phyloP scores from a whole-genome alignment of 352 stramenopile genomes.

The Globisporangium rhizosaccharum region DNA sequence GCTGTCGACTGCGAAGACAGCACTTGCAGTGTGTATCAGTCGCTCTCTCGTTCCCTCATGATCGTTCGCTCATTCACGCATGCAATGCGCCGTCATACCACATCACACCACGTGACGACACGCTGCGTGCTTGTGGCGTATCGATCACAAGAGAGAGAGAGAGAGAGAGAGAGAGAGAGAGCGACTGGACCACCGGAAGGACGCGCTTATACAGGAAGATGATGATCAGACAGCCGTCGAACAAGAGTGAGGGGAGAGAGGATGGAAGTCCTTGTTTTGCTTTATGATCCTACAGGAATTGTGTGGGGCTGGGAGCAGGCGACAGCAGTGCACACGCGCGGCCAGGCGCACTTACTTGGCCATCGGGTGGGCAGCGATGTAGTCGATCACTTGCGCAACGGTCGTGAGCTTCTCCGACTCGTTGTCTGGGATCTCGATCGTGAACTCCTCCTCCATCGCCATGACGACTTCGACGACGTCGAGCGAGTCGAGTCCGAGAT shows the following conservation, averaged over 20 bases:
- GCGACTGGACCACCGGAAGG: not conserved
- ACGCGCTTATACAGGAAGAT: not conserved
- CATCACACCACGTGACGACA: too few relatives aligned
- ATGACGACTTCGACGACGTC: constrained; percentile 97
- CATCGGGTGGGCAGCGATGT: constrained; percentile 98
- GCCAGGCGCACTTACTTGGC: constrained; percentile 89
- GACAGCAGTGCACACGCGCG: not conserved
- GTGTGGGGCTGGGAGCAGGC: not conserved
- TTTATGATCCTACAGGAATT: constrained; percentile 7
- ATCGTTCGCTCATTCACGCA: too few relatives aligned
- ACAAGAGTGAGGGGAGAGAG: not conserved
- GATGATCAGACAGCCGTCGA: too few relatives aligned
- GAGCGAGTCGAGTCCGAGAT: constrained; percentile 98
- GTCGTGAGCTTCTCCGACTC: constrained; percentile 99
- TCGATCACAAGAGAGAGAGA: not conserved
- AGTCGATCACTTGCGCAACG: constrained; percentile 96
- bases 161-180: not conserved
- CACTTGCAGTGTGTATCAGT: too few relatives aligned
- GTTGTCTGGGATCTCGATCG: constrained; percentile 99
- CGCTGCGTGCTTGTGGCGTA: too few relatives aligned
- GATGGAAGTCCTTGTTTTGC: not conserved
- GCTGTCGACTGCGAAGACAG: too few relatives aligned
- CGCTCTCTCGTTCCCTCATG: too few relatives aligned
- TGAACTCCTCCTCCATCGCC: constrained; percentile 99
- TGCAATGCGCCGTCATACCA: too few relatives aligned